These are phyloP conservation scores for Wickerhamomyces pijperi DNA, from an alignment of 805 yeast genomes.

Conservation along the genomic window DNA sequence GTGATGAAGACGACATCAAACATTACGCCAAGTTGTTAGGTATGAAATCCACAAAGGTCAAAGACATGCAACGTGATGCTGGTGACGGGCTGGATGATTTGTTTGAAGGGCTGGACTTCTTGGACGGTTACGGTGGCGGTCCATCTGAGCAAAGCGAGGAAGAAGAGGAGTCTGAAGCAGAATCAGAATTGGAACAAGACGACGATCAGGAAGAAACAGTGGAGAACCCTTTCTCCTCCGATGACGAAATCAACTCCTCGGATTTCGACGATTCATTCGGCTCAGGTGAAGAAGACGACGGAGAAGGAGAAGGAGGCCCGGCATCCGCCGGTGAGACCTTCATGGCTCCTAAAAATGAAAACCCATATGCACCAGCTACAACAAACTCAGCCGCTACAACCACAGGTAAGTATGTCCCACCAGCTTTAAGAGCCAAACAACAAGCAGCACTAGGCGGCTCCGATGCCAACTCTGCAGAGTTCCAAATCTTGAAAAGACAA, in stretches of 20 bases:
- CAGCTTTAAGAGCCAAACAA: conserved; percentile 55
- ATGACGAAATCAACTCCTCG: conserved; percentile 30
- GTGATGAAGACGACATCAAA: conserved; percentile 69
- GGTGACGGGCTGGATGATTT: conserved; percentile 78
- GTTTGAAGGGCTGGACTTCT: conserved; percentile 50
- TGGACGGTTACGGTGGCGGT: conserved; percentile 24
- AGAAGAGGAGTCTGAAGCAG: conserved; percentile 15
- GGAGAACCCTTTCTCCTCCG: conserved; percentile 26
- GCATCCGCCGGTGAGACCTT: conserved; percentile 13
- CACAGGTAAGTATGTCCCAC: conserved; percentile 60
- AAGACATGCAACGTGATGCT: conserved; percentile 34
- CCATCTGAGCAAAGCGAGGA: conserved; percentile 18
- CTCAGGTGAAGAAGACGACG: conserved; percentile 23
- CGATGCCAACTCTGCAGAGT: conserved; percentile 30
- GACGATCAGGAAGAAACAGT: conserved; percentile 16
- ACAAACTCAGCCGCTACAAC: neutral
- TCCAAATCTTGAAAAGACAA: conserved; percentile 39
- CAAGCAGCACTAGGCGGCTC: conserved; percentile 17
- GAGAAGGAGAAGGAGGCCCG: conserved; percentile 18
- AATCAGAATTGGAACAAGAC: conserved; percentile 16
- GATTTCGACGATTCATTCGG: conserved; percentile 33
- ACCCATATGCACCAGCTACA: conserved; percentile 63
- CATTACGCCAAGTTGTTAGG: conserved; percentile 81
- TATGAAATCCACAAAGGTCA: conserved; percentile 41
- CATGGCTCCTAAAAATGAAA: conserved; percentile 37